Conservation (phyloP, 2,329 filamentous ascomycete species). For the Cytospora chrysosperma region DNA sequence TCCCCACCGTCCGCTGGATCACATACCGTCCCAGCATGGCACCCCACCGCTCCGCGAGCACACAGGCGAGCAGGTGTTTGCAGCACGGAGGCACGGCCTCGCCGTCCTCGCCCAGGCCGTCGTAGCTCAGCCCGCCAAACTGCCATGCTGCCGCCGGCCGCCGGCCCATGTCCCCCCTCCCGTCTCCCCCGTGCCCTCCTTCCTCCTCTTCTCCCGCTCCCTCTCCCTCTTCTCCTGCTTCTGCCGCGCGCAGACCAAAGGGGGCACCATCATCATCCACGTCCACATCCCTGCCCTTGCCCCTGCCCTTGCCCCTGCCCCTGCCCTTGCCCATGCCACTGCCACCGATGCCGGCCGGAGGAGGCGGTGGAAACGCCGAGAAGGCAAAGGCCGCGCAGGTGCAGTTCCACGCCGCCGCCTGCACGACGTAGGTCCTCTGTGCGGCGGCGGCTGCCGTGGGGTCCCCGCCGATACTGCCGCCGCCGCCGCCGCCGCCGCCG, state of each 20-base stretch:
- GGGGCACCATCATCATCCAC: constrained; percentile 22
- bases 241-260: not conserved
- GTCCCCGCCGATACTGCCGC: constrained; percentile 12
- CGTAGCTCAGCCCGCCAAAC: constrained; percentile 52
- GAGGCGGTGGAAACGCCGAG: too few relatives aligned
- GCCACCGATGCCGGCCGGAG: too few relatives aligned
- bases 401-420: constrained; percentile 79
- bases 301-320: constrained; percentile 4
- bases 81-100: constrained; percentile 58
- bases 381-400: constrained; percentile 84
- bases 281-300: not conserved
- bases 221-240: constrained; percentile 10
- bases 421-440: constrained; percentile 62
- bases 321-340: too few relatives aligned
- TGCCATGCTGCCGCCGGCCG: constrained; percentile 34
- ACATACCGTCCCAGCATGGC: constrained; percentile 56
- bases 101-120: constrained; percentile 31
- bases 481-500: constrained; percentile 25
- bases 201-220: too few relatives aligned
- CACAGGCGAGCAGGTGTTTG: constrained; percentile 86
- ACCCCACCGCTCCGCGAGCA: constrained; percentile 67
- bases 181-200: too few relatives aligned
- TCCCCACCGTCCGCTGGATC: constrained; percentile 51
- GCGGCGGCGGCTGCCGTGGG: not conserved
- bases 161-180: too few relatives aligned